Evolutionary conservation across 192 early-diverging fungal species (phyloP).

Genomic region (Chytriomyces confervae): DNA sequence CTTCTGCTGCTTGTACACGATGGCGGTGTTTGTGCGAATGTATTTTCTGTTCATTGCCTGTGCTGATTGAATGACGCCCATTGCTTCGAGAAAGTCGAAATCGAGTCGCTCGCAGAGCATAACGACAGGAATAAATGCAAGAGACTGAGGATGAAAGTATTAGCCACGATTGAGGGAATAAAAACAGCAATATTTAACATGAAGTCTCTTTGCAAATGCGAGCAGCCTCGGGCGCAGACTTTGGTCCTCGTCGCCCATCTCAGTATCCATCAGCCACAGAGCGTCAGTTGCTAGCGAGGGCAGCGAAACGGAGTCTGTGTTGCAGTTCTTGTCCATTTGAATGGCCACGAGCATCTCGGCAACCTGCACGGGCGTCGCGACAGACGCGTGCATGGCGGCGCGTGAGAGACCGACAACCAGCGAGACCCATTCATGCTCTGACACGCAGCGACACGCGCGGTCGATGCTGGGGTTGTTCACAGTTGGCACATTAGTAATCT

Average conservation of each 20-base stretch:
- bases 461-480: too few relatives aligned
- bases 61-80: constrained; percentile 54
- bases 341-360: too few relatives aligned
- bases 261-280: constrained; percentile 39
- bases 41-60: constrained; percentile 43
- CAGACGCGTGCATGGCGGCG: too few relatives aligned
- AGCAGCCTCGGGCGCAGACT: constrained; percentile 9
- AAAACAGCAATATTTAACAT: constrained; percentile 6
- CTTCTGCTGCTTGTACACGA: constrained; percentile 78
- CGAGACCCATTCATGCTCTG: too few relatives aligned
- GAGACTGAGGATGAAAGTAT: neutral
- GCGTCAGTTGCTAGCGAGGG: neutral
- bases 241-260: constrained; percentile 27
- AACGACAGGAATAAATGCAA: constrained; percentile 50
- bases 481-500: too few relatives aligned
- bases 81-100: constrained; percentile 53
- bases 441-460: too few relatives aligned
- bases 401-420: too few relatives aligned
- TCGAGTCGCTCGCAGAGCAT: constrained; percentile 65
- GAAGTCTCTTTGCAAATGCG: constrained; percentile 21
- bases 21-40: constrained; percentile 61
- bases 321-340: too few relatives aligned
- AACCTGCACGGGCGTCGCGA: too few relatives aligned
- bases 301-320: neutral
- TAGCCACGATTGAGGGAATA: neutral